Conservation (phyloP, 1,139 yeast genomes). For the Citeromyces hawaiiensis region DNA sequence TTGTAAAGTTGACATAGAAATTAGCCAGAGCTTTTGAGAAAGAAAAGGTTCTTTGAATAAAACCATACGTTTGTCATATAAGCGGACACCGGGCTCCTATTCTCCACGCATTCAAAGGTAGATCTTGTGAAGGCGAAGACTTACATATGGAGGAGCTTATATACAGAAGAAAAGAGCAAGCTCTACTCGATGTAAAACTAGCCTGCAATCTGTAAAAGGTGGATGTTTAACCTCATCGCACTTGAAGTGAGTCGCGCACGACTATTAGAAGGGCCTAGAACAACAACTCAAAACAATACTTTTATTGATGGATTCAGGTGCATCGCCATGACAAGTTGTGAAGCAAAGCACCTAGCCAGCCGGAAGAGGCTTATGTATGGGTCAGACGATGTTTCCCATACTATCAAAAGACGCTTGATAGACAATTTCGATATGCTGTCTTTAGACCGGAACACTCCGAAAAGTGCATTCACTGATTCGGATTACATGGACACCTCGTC, state of each 20-base stretch:
- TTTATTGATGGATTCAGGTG: neutral
- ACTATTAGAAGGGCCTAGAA: neutral
- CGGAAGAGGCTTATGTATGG: neutral
- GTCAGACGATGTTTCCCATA: slow-evolving; percentile 12
- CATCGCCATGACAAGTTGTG: neutral
- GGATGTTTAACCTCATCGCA: too few relatives aligned
- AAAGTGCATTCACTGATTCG: neutral
- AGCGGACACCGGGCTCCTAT: too few relatives aligned
- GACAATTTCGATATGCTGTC: slow-evolving; percentile 5
- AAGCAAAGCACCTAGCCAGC: neutral
- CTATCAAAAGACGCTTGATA: slow-evolving; percentile 6
- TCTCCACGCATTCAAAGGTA: too few relatives aligned
- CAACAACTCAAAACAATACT: neutral
- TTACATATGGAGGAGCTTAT: too few relatives aligned
- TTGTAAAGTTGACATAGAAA: too few relatives aligned
- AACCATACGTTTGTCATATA: too few relatives aligned
- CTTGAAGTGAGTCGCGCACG: neutral
- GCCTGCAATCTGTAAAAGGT: too few relatives aligned
- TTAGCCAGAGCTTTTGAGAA: too few relatives aligned
- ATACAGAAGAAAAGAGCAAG: too few relatives aligned
- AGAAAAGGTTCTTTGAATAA: too few relatives aligned
- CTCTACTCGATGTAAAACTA: too few relatives aligned
- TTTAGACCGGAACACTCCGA: slow-evolving; percentile 4
- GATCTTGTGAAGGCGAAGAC: too few relatives aligned
- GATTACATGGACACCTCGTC: slow-evolving; percentile 1